Percentiles rank a stretch among this genome's conserved stretches.
phyloP scores from a whole-genome alignment of 495 filamentous ascomycete species.

The Hyaloscypha hepaticicola region DNA sequence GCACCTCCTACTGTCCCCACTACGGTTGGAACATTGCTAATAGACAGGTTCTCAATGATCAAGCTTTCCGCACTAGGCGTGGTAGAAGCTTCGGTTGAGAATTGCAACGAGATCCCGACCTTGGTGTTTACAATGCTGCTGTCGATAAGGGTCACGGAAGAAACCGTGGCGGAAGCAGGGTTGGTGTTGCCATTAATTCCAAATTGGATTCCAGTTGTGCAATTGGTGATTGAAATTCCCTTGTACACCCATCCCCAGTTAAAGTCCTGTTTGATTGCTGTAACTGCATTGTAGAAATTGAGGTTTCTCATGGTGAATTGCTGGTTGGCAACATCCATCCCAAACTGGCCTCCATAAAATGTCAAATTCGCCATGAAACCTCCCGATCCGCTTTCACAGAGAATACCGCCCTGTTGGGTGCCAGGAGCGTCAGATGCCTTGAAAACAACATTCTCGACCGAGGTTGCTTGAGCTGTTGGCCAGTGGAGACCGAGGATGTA shows the following conservation, averaged over 20 bases:
- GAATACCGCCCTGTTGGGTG: slow-evolving; percentile 63
- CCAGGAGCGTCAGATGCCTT: slow-evolving; percentile 60
- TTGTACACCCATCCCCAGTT: slow-evolving; percentile 48
- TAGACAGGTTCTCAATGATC: slow-evolving; percentile 65
- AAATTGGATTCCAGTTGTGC: slow-evolving; percentile 62
- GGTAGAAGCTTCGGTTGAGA: slow-evolving; percentile 46
- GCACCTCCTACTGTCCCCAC: slow-evolving; percentile 51
- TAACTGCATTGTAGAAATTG: slow-evolving; percentile 55
- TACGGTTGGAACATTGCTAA: slow-evolving; percentile 45
- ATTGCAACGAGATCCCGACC: slow-evolving; percentile 36
- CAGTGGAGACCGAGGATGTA: slow-evolving; percentile 62
- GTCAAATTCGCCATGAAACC: slow-evolving; percentile 64
- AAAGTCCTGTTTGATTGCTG: slow-evolving; percentile 55
- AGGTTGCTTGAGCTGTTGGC: slow-evolving; percentile 77
- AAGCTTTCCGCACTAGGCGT: slow-evolving; percentile 52
- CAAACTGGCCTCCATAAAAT: slow-evolving; percentile 70
- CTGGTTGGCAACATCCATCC: slow-evolving; percentile 69
- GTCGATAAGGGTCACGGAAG: slow-evolving; percentile 66
- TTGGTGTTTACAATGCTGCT: slow-evolving; percentile 52
- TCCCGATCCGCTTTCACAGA: slow-evolving; percentile 73
- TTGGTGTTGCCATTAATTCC: slow-evolving; percentile 46
- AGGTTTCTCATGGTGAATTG: slow-evolving; percentile 80
- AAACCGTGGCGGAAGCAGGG: slow-evolving; percentile 48
- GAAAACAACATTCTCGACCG: slow-evolving; percentile 75
- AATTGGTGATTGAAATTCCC: slow-evolving; percentile 63